Percentiles rank a stretch among this genome's conserved stretches.
Evolutionary conservation across 169 alveolate species (phyloP).

Genomic region (Plasmodium gaboni): DNA sequence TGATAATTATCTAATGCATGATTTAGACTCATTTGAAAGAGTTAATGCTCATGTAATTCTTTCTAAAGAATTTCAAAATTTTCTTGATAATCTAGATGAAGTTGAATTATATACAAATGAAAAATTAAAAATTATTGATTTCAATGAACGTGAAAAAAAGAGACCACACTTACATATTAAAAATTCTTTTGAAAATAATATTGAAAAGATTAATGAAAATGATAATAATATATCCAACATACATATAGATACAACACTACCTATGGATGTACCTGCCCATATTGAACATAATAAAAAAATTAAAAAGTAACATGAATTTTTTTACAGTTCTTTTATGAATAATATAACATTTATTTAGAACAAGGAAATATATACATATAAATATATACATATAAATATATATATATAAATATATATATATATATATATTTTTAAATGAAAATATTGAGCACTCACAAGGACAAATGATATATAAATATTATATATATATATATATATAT

Average conservation of each 20-base stretch:
- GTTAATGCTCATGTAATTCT: slow-evolving; percentile 36
- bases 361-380: too few species aligned
- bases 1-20: not conserved
- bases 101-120: slow-evolving; percentile 20
- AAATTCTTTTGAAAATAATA: not conserved
- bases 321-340: too few species aligned
- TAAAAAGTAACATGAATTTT: not conserved
- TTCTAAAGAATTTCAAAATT: slow-evolving; percentile 66
- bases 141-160: slow-evolving; percentile 21
- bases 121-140: slow-evolving; percentile 7
- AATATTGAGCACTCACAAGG: too few species aligned
- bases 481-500: too few species aligned
- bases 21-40: slow-evolving; percentile 9
- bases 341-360: too few species aligned
- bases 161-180: slow-evolving; percentile 40
- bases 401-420: too few species aligned
- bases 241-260: too few species aligned
- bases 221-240: too few species aligned
- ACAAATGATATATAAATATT: too few species aligned
- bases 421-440: too few species aligned
- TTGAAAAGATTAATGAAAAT: not conserved
- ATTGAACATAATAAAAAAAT: not conserved
- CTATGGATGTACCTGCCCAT: too few species aligned
- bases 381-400: too few species aligned
- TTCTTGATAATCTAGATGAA: slow-evolving; percentile 53